phyloP scores from a whole-genome alignment of 495 filamentous ascomycete genomes.

The Penicillium paradoxum region DNA sequence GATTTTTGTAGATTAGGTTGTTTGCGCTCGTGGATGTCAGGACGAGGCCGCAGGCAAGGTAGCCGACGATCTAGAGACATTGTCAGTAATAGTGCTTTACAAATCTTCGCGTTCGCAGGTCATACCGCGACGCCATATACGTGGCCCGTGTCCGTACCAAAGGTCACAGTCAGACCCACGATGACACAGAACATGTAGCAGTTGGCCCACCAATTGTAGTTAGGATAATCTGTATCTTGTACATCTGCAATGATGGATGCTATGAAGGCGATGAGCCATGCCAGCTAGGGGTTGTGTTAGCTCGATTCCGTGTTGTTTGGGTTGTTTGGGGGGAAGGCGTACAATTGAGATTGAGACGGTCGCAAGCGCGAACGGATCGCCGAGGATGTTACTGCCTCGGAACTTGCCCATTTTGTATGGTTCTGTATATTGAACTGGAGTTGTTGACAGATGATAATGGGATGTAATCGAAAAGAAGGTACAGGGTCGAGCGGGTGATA shows the following conservation, averaged over 20 bases:
- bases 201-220: constrained; percentile 85
- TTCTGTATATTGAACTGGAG: not conserved
- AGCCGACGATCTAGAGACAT: constrained; percentile 66
- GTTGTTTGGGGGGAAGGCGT: constrained; percentile 32
- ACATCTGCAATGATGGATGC: constrained; percentile 73
- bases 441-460: not conserved
- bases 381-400: constrained; percentile 80
- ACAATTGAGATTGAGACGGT: constrained; percentile 90
- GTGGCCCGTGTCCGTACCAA: constrained; percentile 74
- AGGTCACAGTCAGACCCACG: constrained; percentile 68
- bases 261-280: constrained; percentile 91
- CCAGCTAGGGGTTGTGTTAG: constrained; percentile 55
- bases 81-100: constrained; percentile 9
- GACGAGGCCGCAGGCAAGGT: constrained; percentile 74
- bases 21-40: constrained; percentile 81
- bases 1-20: constrained; percentile 64
- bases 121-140: constrained; percentile 86
- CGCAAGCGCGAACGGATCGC: constrained; percentile 93
- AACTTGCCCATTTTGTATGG: constrained; percentile 51
- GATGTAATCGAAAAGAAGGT: not conserved
- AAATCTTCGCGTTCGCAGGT: too few relatives aligned
- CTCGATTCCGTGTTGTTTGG: not conserved
- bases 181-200: constrained; percentile 82
- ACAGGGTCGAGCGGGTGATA: not conserved
- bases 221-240: constrained; percentile 55